These are phyloP conservation scores for Monilinia fructicola DNA, from an alignment of 2,329 filamentous ascomycete genomes.

Conservation along the genomic window DNA sequence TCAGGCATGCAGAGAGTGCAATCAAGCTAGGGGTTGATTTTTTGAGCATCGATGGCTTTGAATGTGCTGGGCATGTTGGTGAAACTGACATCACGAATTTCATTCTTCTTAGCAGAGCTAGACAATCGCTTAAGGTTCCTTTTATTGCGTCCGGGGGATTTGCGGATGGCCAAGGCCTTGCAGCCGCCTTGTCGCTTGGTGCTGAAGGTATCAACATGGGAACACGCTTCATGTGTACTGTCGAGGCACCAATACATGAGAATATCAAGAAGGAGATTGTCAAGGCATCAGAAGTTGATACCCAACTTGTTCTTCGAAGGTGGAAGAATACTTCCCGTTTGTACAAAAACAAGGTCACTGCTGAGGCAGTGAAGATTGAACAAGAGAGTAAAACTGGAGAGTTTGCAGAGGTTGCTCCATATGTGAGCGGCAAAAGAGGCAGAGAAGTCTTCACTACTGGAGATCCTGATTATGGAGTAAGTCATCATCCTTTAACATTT, in stretches of 20 bases:
- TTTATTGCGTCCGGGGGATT: conserved; percentile 97
- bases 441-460: conserved; percentile 90
- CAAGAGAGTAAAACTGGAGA: conserved; percentile 78
- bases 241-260: conserved; percentile 86
- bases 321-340: conserved; percentile 92
- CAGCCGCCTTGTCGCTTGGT: conserved; percentile 84
- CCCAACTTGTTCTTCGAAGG: conserved; percentile 78
- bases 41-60: conserved; percentile 93
- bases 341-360: conserved; percentile 86
- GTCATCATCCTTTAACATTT: conserved; percentile 42
- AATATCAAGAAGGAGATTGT: conserved; percentile 96
- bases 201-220: conserved; percentile 98
- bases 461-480: conserved; percentile 84
- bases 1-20: conserved; percentile 87
- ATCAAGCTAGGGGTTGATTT: conserved; percentile 96
- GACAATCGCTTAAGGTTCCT: conserved; percentile 79
- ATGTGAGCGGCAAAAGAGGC: conserved; percentile 87
- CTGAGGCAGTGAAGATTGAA: conserved; percentile 80
- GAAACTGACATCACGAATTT: conserved; percentile 89
- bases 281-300: conserved; percentile 84
- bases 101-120: conserved; percentile 79
- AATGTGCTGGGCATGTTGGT: conserved; percentile 88
- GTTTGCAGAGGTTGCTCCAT: conserved; percentile 83
- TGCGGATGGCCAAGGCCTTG: conserved; percentile 88
- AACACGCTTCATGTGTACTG: conserved; percentile 94